phyloP scores from a whole-genome alignment of 805 yeast genomes.

The Wickerhamomyces mucosus region DNA sequence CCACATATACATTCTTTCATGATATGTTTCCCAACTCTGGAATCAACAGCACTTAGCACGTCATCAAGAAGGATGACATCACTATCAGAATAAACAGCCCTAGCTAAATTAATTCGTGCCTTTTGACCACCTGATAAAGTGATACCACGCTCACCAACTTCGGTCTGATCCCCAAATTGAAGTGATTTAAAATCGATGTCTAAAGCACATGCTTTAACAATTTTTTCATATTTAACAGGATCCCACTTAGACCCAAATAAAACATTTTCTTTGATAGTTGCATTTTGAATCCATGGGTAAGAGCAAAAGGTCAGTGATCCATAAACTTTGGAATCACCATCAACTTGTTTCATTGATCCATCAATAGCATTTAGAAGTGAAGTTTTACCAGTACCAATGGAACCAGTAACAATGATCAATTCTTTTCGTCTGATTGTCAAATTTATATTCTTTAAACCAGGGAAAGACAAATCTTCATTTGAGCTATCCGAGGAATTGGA shows the following conservation, averaged over 20 bases:
- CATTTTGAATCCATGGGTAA: slow-evolving; percentile 78
- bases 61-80: slow-evolving; percentile 70
- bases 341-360: slow-evolving; percentile 53
- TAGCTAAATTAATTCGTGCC: slow-evolving; percentile 70
- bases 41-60: slow-evolving; percentile 79
- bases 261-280: slow-evolving; percentile 68
- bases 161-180: slow-evolving; percentile 69
- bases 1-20: slow-evolving; percentile 62
- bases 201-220: slow-evolving; percentile 59
- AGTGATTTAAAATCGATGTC: slow-evolving; percentile 53
- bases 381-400: slow-evolving; percentile 77
- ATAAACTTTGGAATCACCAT: slow-evolving; percentile 42
- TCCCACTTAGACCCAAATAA: slow-evolving; percentile 53
- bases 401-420: slow-evolving; percentile 66
- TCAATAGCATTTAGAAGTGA: slow-evolving; percentile 62
- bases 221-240: slow-evolving; percentile 37
- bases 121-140: slow-evolving; percentile 87
- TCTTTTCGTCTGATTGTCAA: slow-evolving; percentile 53
- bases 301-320: slow-evolving; percentile 52
- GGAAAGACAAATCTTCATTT: slow-evolving; percentile 20
- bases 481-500: slow-evolving; percentile 4
- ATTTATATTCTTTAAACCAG: slow-evolving; percentile 40
- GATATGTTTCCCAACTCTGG: slow-evolving; percentile 76
- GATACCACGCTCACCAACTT: slow-evolving; percentile 80
- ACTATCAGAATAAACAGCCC: slow-evolving; percentile 64